Evolutionary conservation across 2,329 filamentous ascomycete genomes (phyloP).

Genomic region (Epichloe festucae): DNA sequence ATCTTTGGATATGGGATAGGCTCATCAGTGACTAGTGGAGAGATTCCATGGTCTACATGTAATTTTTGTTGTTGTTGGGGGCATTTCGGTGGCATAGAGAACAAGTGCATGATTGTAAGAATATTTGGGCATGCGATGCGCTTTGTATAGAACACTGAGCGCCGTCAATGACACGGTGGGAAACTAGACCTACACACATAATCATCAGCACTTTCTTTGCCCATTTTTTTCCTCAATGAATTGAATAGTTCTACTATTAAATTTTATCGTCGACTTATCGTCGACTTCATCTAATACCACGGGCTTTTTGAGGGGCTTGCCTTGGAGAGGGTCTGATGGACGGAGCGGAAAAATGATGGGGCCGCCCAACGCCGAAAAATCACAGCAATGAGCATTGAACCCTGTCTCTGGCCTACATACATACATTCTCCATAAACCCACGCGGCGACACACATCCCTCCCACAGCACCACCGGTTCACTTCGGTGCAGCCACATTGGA

Average conservation of each 20-base stretch:
- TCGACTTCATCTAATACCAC: no score
- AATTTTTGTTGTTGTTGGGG: neutral
- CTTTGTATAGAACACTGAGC: neutral
- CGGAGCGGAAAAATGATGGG: conserved; percentile 5
- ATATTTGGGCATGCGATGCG: neutral
- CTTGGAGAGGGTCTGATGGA: neutral
- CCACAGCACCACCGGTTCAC: neutral
- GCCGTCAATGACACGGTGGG: neutral
- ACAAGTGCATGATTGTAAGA: neutral
- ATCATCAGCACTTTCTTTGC: neutral
- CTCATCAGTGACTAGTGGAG: neutral
- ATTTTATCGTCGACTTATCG: no score
- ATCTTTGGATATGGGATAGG: conserved; percentile 1
- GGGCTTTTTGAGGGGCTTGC: neutral
- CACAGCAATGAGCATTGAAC: neutral
- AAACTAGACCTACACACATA: neutral
- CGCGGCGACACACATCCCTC: neutral
- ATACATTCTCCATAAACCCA: neutral
- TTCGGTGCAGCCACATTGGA: neutral
- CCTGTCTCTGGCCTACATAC: neutral
- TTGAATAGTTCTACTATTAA: no score
- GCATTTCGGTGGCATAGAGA: neutral
- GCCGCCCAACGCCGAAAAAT: neutral
- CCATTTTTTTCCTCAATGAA: no score
- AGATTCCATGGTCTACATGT: neutral